Evolutionary conservation across 116 monocot species (phyloP).

Genomic region (Cymodocea nodosa): DNA sequence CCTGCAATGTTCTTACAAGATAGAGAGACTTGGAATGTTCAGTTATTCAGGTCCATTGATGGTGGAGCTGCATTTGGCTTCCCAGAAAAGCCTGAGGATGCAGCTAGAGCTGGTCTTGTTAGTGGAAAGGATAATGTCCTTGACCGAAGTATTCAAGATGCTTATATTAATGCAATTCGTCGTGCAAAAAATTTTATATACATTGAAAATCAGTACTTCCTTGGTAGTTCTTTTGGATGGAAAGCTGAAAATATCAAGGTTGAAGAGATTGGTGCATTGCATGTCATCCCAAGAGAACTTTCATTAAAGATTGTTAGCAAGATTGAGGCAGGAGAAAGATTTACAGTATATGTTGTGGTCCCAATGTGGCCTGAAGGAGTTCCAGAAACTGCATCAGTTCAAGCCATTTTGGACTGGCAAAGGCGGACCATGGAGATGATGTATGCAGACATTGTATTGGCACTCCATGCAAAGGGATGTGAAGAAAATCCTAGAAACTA

Average conservation of each 20-base stretch:
- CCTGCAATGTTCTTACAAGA: constrained; percentile 28
- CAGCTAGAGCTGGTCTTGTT: constrained; percentile 34
- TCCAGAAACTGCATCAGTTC: constrained; percentile 53
- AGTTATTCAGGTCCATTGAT: constrained; percentile 71
- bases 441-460: constrained; percentile 49
- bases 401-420: constrained; percentile 74
- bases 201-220: constrained; percentile 79
- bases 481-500: constrained; percentile 53
- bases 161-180: constrained; percentile 56
- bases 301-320: constrained; percentile 55
- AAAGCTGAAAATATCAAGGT: constrained; percentile 34
- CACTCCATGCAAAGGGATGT: constrained; percentile 47
- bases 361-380: constrained; percentile 80
- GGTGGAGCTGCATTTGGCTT: constrained; percentile 55
- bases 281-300: constrained; percentile 56
- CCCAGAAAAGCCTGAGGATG: constrained; percentile 42
- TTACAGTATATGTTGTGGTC: constrained; percentile 52
- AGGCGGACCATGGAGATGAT: constrained; percentile 73
- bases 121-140: constrained; percentile 61
- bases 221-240: constrained; percentile 64
- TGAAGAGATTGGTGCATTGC: constrained; percentile 43
- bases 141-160: constrained; percentile 65
- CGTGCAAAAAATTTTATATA: constrained; percentile 57
- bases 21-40: constrained; percentile 48
- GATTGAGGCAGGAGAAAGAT: constrained; percentile 58